Conservation (phyloP, 2,329 filamentous ascomycete genomes). For the Apiospora hydei region DNA sequence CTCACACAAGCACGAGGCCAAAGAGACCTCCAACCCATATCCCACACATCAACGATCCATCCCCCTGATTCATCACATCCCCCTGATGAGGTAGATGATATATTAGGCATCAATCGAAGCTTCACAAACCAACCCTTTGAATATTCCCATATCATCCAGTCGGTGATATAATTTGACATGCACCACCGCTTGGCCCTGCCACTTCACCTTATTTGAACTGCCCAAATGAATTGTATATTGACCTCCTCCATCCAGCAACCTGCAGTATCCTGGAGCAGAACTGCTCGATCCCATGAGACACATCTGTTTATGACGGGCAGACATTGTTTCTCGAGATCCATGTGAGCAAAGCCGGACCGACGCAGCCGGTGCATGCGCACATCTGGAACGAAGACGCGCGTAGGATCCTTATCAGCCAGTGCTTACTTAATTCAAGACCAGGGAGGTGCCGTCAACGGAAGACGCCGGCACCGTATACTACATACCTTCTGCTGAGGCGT, state of each 20-base stretch:
- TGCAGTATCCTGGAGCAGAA: background rate
- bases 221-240: background rate
- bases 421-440: background rate
- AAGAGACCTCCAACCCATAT: slow-evolving; percentile 14
- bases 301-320: slow-evolving; percentile 15
- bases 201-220: background rate
- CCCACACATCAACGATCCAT: slow-evolving; percentile 13
- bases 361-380: slow-evolving; percentile 24
- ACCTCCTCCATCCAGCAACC: background rate
- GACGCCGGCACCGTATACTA: background rate
- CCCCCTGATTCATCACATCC: slow-evolving; percentile 11
- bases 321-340: slow-evolving; percentile 24
- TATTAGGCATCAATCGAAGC: slow-evolving; percentile 15
- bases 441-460: background rate
- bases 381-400: background rate
- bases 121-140: background rate
- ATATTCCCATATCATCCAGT: background rate
- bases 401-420: background rate
- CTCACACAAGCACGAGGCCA: slow-evolving; percentile 2
- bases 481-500: slow-evolving; percentile 26
- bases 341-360: slow-evolving; percentile 22
- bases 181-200: background rate
- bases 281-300: background rate
- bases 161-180: background rate
- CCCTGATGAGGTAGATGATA: slow-evolving; percentile 16